Evolutionary conservation across 805 yeast genomes (phyloP).

Genomic region (Phaffomyces antillensis): DNA sequence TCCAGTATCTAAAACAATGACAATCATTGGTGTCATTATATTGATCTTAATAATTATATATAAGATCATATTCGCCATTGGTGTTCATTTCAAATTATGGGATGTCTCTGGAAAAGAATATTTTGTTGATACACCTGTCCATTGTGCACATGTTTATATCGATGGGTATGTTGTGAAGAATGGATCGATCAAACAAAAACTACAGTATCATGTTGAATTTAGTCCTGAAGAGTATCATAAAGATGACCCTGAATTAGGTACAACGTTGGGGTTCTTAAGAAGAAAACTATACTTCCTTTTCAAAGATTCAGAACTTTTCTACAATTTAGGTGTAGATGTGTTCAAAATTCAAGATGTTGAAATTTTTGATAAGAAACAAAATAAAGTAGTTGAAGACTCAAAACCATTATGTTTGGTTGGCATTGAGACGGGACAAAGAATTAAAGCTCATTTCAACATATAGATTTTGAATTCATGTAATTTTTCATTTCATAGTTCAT

Average conservation of each 20-base stretch:
- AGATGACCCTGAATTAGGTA: constrained; percentile 62
- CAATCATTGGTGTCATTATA: constrained; percentile 17
- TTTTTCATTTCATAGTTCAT: too few species aligned
- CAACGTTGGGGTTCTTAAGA: constrained; percentile 58
- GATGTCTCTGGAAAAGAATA: constrained; percentile 50
- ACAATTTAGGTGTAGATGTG: constrained; percentile 12
- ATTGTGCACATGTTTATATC: constrained; percentile 67
- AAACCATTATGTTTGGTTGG: constrained; percentile 43
- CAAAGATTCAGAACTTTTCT: constrained; percentile 33
- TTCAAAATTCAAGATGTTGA: constrained; percentile 28
- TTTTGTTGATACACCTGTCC: constrained; percentile 67
- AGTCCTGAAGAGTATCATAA: constrained; percentile 66
- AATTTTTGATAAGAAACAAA: constrained; percentile 27
- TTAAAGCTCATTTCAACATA: constrained; percentile 22
- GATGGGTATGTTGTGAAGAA: constrained; percentile 36
- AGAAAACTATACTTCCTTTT: constrained; percentile 48
- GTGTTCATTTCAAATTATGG: constrained; percentile 37
- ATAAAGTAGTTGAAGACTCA: constrained; percentile 32
- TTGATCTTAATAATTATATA: constrained; percentile 23
- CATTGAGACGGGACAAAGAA: constrained; percentile 47
- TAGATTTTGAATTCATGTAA: background rate
- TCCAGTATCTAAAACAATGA: constrained; percentile 18
- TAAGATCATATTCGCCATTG: constrained; percentile 36
- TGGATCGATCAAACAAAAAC: constrained; percentile 15
- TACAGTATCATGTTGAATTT: constrained; percentile 67